These are phyloP conservation scores for Linaria vulgaris DNA, from an alignment of 257 asterid genomes.

Conservation along the genomic window DNA sequence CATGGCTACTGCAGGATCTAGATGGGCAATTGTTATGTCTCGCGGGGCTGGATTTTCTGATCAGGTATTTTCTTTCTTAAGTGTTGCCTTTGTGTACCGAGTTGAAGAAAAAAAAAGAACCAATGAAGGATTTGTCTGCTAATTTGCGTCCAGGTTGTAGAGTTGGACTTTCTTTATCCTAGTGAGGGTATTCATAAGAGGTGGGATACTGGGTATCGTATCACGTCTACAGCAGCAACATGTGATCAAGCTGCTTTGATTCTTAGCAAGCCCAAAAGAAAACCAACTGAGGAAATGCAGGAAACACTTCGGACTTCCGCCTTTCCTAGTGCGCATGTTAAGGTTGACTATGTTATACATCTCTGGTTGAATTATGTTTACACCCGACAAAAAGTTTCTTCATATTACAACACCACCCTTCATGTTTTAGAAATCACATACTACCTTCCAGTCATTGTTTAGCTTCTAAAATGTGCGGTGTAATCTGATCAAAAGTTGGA, in stretches of 20 bases:
- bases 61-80: slow-evolving; percentile 38
- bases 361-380: too few species aligned
- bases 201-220: slow-evolving; percentile 71
- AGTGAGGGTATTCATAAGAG: slow-evolving; percentile 76
- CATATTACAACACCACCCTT: too few species aligned
- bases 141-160: slow-evolving; percentile 50
- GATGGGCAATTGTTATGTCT: slow-evolving; percentile 77
- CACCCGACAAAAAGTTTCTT: too few species aligned
- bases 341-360: slow-evolving; percentile 39
- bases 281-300: slow-evolving; percentile 48
- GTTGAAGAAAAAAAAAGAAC: not conserved
- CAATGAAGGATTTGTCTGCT: not conserved
- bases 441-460: too few species aligned
- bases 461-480: too few species aligned
- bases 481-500: too few species aligned
- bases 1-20: slow-evolving; percentile 68
- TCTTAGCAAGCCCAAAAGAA: slow-evolving; percentile 63
- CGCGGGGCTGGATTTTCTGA: slow-evolving; percentile 68
- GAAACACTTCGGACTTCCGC: slow-evolving; percentile 66
- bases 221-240: slow-evolving; percentile 68
- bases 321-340: slow-evolving; percentile 56
- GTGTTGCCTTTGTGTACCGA: not conserved
- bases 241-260: slow-evolving; percentile 65
- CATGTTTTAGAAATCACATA: too few species aligned
- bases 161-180: slow-evolving; percentile 71